Evolutionary conservation across 495 filamentous ascomycete species (phyloP).

Genomic region (Lasiosphaeriaceae sp.): DNA sequence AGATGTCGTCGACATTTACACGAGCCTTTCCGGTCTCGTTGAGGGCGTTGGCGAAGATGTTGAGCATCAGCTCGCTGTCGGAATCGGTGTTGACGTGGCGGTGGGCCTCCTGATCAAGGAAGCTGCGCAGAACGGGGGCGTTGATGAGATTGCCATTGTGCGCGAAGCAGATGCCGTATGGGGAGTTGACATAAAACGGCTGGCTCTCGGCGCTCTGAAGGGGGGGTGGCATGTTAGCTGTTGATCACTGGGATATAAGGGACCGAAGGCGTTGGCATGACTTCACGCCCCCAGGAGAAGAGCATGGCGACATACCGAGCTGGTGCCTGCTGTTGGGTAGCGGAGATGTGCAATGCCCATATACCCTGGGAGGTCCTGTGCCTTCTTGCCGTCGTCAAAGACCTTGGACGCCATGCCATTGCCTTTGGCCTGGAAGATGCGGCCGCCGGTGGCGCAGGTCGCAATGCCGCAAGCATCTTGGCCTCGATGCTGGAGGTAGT

Average conservation of each 20-base stretch:
- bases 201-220: slow-evolving; percentile 64
- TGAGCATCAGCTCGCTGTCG: slow-evolving; percentile 92
- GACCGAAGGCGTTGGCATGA: too few species aligned
- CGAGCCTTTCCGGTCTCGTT: slow-evolving; percentile 95
- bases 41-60: slow-evolving; percentile 89
- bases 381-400: slow-evolving; percentile 72
- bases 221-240: not conserved
- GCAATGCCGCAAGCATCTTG: slow-evolving; percentile 92
- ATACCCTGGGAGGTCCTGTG: slow-evolving; percentile 75
- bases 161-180: slow-evolving; percentile 65
- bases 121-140: slow-evolving; percentile 69
- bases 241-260: not conserved
- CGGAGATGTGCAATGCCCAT: slow-evolving; percentile 89
- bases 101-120: slow-evolving; percentile 83
- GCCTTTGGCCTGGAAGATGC: slow-evolving; percentile 86
- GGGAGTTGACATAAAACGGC: slow-evolving; percentile 92
- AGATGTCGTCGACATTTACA: slow-evolving; percentile 88
- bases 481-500: slow-evolving; percentile 77
- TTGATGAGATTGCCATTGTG: slow-evolving; percentile 94
- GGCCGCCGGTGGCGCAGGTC: slow-evolving; percentile 71
- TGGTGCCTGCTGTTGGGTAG: slow-evolving; percentile 88
- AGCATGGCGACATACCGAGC: slow-evolving; percentile 53
- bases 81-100: slow-evolving; percentile 96
- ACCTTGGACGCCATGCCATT: slow-evolving; percentile 87
- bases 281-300: too few species aligned